Conservation (phyloP, 2,329 filamentous ascomycete species). For the Gaeumannomyces tritici region DNA sequence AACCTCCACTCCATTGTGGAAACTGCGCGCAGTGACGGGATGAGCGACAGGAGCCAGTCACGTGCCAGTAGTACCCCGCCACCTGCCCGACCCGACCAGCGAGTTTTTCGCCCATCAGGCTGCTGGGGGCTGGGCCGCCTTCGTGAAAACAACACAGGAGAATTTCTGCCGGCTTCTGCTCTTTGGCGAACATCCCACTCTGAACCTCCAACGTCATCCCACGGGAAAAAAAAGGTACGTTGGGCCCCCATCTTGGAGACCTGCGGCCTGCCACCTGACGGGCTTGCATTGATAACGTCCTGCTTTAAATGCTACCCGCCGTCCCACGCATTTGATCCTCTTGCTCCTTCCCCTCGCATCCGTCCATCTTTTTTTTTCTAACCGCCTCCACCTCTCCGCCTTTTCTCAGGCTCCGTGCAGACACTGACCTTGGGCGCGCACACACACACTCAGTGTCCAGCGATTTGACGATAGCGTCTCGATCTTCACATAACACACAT, state of each 20-base stretch:
- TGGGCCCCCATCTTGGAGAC: not conserved
- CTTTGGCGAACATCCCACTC: not conserved
- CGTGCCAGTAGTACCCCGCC: constrained; percentile 1
- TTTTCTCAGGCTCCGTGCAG: constrained; percentile 13
- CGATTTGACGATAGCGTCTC: not conserved
- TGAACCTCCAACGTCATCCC: not conserved
- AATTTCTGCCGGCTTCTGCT: not conserved
- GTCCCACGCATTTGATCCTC: not conserved
- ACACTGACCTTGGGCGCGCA: not conserved
- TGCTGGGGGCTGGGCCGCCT: constrained; percentile 1
- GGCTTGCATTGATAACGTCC: not conserved
- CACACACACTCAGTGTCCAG: not conserved
- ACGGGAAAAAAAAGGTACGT: not conserved
- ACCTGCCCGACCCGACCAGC: not conserved
- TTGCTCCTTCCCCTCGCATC: not conserved
- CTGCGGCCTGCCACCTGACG: not conserved
- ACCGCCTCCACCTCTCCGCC: not conserved
- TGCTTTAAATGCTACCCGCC: not conserved
- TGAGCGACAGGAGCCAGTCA: not conserved
- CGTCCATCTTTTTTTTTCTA: not conserved
- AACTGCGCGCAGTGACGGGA: not conserved
- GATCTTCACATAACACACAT: constrained; percentile 30
- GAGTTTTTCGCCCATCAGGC: constrained; percentile 4
- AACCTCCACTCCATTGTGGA: too few species aligned
- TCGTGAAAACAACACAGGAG: not conserved